phyloP scores from a whole-genome alignment of 768 basidiomycete genomes.

The Lactifluus subvellereus region DNA sequence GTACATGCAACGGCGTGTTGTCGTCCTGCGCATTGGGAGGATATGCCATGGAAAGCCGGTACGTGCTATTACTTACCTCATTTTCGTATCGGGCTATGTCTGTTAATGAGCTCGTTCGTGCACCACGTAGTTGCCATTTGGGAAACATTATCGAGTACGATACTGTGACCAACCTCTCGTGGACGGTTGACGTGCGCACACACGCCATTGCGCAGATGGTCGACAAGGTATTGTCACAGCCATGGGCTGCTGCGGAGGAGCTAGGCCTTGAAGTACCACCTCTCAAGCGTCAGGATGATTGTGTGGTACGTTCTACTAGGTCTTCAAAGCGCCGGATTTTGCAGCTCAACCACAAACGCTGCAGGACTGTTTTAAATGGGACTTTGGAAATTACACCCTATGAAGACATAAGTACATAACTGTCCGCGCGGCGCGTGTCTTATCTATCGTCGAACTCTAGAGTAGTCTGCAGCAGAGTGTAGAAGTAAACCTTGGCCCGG shows the following conservation, averaged over 20 bases:
- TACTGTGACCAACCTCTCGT: slow-evolving; percentile 79
- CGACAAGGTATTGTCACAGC: slow-evolving; percentile 59
- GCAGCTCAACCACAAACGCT: neutral
- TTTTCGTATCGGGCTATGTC: neutral
- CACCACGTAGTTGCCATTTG: slow-evolving; percentile 61
- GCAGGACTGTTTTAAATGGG: slow-evolving; percentile 69
- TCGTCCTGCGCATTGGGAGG: slow-evolving; percentile 80
- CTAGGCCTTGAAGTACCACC: slow-evolving; percentile 58
- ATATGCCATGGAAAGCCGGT: slow-evolving; percentile 76
- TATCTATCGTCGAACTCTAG: too few relatives aligned
- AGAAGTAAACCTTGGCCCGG: too few relatives aligned
- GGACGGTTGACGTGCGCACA: slow-evolving; percentile 77
- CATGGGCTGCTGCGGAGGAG: slow-evolving; percentile 63
- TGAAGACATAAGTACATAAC: neutral
- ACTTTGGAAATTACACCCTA: slow-evolving; percentile 46
- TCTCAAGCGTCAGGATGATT: slow-evolving; percentile 51
- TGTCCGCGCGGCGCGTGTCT: neutral
- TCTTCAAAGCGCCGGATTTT: neutral
- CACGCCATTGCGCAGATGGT: slow-evolving; percentile 80
- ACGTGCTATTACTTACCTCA: slow-evolving; percentile 11
- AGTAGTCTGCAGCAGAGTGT: too few relatives aligned
- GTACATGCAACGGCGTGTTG: slow-evolving; percentile 67
- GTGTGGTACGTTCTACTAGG: slow-evolving; percentile 45
- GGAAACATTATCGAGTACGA: slow-evolving; percentile 89
- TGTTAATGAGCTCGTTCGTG: neutral